Evolutionary conservation across 441 rosid genomes (phyloP).

Genomic region (Brassica hybrid): DNA sequence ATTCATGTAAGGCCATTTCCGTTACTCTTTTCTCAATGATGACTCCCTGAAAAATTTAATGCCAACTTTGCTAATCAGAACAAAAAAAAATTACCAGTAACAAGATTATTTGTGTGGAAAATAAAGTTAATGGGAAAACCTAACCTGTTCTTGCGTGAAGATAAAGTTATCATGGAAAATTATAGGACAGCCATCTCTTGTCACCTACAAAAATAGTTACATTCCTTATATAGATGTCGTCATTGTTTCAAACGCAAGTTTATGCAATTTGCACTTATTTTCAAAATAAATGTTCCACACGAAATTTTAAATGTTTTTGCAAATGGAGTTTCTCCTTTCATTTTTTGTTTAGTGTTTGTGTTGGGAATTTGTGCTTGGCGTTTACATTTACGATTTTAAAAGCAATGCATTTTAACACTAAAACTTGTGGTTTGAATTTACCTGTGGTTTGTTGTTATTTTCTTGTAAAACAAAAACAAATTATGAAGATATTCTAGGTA

Average conservation of each 20-base stretch:
- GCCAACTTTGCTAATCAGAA: not conserved
- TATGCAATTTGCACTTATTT: not conserved
- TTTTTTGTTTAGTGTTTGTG: too few species aligned
- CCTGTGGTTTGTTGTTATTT: not conserved
- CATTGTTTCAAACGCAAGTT: not conserved
- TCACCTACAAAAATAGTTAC: slow-evolving; percentile 56
- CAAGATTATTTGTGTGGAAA: not conserved
- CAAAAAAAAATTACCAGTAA: not conserved
- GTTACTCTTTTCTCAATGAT: slow-evolving; percentile 57
- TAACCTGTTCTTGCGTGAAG: slow-evolving; percentile 51
- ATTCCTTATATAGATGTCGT: slow-evolving; percentile 8
- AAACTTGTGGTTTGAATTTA: not conserved
- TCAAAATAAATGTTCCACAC: not conserved
- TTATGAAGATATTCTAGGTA: not conserved
- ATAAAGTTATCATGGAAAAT: slow-evolving; percentile 67
- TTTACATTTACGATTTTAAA: not conserved
- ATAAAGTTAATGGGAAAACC: not conserved
- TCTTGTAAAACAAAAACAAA: slow-evolving; percentile 3
- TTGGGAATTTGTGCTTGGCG: not conserved
- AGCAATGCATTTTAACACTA: not conserved
- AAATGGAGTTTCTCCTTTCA: not conserved
- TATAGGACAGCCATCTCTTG: slow-evolving; percentile 62
- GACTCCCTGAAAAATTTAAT: slow-evolving; percentile 44
- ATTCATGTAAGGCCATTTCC: slow-evolving; percentile 51
- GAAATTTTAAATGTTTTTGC: too few species aligned